Percentiles rank a stretch among this genome's conserved stretches.
Conservation (phyloP, 257 asterid species). For the Linaria vulgaris region DNA sequence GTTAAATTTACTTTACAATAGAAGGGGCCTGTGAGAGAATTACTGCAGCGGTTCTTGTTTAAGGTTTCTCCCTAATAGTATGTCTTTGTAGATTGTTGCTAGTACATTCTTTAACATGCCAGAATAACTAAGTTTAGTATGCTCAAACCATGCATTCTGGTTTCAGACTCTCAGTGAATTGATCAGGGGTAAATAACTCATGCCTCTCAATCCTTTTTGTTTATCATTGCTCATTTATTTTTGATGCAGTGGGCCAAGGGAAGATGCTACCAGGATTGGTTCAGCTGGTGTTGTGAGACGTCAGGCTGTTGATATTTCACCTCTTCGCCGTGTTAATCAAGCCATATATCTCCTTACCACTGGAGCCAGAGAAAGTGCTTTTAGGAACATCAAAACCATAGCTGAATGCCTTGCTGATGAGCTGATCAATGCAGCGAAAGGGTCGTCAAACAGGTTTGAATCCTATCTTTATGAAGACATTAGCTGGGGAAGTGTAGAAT, state of each 20-base stretch:
- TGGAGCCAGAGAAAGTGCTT: constrained; percentile 60
- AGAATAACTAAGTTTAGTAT: no score
- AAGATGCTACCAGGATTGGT: constrained; percentile 58
- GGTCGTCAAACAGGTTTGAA: constrained; percentile 41
- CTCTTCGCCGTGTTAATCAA: constrained; percentile 56
- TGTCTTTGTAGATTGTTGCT: no score
- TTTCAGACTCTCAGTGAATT: neutral
- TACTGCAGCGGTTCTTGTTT: no score
- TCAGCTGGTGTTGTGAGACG: constrained; percentile 58
- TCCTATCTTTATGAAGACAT: neutral
- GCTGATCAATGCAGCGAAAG: constrained; percentile 53
- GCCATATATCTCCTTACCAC: constrained; percentile 53
- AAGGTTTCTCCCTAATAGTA: no score
- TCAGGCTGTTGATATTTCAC: constrained; percentile 60
- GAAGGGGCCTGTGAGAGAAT: no score
- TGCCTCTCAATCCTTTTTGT: neutral
- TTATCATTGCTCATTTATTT: neutral
- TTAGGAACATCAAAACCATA: constrained; percentile 52
- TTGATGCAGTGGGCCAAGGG: constrained; percentile 39
- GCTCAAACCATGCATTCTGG: no score
- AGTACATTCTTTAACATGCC: no score
- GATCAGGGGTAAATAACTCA: neutral
- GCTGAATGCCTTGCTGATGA: constrained; percentile 64
- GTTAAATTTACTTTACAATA: no score
- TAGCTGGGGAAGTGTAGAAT: no score